Base-by-base conservation (phyloP, 305 asterid genomes). In the Solanum hybrid region DNA sequence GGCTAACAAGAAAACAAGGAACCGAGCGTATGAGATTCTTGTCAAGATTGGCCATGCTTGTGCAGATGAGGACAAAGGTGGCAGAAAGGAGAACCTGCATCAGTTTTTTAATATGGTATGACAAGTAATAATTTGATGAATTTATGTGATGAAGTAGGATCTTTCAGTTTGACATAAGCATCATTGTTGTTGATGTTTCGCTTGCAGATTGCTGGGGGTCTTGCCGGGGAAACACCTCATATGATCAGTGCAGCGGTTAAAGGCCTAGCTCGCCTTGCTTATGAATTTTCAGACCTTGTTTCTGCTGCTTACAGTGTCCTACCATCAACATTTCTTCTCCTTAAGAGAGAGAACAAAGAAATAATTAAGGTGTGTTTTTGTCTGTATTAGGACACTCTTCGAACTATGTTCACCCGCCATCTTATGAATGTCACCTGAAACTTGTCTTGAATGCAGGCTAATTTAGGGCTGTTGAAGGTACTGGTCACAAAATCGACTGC, bases 231-330 rank as follows among this genome's bases (percentile, higher is more conserved):
- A 91, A 94, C 98, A 78, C 96, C 99, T 89, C 98, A 95, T 91
- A 95, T 95, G 98, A 94, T 96, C 87, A 97, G 99, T 94, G 99
- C 99, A 87, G 95, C 99, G 1, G 94, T 94, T 91, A 95, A 95
- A 86, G 99, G 98, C 89, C 93, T 97, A 92, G 99, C 99, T 89
- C 99, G 98, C 51, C 93, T 97, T 93, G 98, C 99, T 87, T 97
- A 97, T 91, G 99, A 97, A 92, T 96, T 97, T 92, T 89, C 96
- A 10, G 99, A 96, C 89, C 99, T 97, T 86, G 90, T 97, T 91
- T 94, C 97, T 88, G 90, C 94, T 87, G 95, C 95, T 88, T 96
- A 93, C 92, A 89, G 92, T 90, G 90, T 97, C 87, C 98, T 97
- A 76, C 99, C 99, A 34, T 94, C 96, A 71, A 91, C 98, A 82